Base-by-base conservation (phyloP, 2,329 filamentous ascomycete species). In the Penicillium sp. region DNA sequence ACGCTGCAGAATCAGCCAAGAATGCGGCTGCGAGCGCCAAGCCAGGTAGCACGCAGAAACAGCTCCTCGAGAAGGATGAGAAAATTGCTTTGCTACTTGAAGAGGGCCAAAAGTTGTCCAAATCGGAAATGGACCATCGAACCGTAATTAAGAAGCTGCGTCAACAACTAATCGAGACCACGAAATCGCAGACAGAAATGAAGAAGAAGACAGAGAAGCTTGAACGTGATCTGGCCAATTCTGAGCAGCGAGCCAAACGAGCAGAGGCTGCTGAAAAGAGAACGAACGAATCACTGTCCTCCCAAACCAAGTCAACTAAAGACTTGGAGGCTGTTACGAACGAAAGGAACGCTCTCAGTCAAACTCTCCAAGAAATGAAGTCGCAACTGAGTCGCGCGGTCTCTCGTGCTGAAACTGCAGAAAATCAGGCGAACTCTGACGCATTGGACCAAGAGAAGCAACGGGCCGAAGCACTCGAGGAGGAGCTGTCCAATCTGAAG, bases 31-130 rank as follows among this genome's bases (percentile, higher is more conserved):
- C 81, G n/a, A 77, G 81, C 22, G 85, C 88, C 1, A 77, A 83
- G 2, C 69, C 83, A 0, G 88, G 88, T 5, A 89, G 86, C 52
- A 53, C 80, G 1, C 89, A 96, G 60, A 90, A 88, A 70, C 92
- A 89, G 67, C 72, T 97, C 13, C 89, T 90, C 1, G 92, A 96
- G 66, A 96, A 92, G 68, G 92, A 97, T 64, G 87, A 93, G 64
- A 90, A 90, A 69, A 95, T 97, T 65, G 90, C 92, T 3, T 77
- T 92, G 44, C 78, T 99, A 11, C 89, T 99, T 80, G 88, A 96
- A 63, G 94, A 99, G 76, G 94, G 95, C 0, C 89, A 94, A 64
- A 92, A 88, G 61, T 80, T 97, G 8, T 92, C 91, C 1, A 89
- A 88, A 63, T 89, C 84, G 0, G 94, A 99, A 70, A 84, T 97